These are phyloP conservation scores for Epichloe hybrida DNA, from an alignment of 2,329 filamentous ascomycete species.

Conservation along the genomic window DNA sequence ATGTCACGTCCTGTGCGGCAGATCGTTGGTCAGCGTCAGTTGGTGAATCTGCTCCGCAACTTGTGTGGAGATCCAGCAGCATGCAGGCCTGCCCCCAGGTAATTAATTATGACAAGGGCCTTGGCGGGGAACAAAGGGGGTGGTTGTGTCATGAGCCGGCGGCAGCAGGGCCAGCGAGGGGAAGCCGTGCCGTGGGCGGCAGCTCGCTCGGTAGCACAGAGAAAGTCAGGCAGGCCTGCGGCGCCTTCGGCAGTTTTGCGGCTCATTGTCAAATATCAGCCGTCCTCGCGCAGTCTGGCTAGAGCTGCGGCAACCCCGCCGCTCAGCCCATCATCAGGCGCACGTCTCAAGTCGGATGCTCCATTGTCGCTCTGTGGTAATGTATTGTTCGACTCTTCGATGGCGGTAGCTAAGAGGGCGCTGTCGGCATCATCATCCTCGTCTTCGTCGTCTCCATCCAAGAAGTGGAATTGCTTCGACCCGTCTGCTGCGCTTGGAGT, in stretches of 20 bases:
- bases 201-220: neutral
- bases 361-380: slow-evolving; percentile 15
- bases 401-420: slow-evolving; percentile 29
- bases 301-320: slow-evolving; percentile 48
- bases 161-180: neutral
- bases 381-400: slow-evolving; percentile 31
- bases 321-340: slow-evolving; percentile 25
- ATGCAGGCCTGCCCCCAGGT: neutral
- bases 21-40: neutral
- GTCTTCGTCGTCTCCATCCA: slow-evolving; percentile 30
- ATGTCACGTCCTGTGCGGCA: neutral
- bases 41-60: neutral
- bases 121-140: neutral
- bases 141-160: too few relatives aligned
- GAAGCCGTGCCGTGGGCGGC: neutral
- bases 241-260: slow-evolving; percentile 4
- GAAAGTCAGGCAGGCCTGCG: neutral
- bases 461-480: slow-evolving; percentile 24
- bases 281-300: slow-evolving; percentile 38
- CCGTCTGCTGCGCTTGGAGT: slow-evolving; percentile 3
- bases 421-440: slow-evolving; percentile 32
- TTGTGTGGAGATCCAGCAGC: neutral
- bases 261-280: slow-evolving; percentile 7
- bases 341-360: slow-evolving; percentile 6
- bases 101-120: too few relatives aligned